Base-by-base conservation (phyloP, 2,329 filamentous ascomycete genomes). In the Blastomyces parvus region DNA sequence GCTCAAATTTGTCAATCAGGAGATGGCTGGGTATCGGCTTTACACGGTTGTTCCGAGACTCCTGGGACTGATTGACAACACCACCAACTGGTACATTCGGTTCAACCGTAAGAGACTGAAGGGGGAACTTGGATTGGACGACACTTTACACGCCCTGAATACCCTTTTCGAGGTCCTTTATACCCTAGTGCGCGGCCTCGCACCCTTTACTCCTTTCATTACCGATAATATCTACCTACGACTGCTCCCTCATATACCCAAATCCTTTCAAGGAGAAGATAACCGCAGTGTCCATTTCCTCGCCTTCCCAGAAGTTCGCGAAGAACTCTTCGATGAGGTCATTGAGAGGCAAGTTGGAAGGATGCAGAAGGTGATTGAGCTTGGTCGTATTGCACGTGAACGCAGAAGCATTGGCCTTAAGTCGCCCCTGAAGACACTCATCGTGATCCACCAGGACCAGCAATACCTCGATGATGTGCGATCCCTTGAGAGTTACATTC, bases 11-110 rank as follows among this genome's bases (percentile, higher is more conserved):
- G 90, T 97, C 62, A 93, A 97, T 73, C 82, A 89, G 70, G 93
- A 97, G 78, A 97, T 97, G 93, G 71, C 72, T 81, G 87, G 80
- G 7, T 91, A 91, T 74, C 87, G 89, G 50, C 78, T 92, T 44
- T 97, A 97, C 77, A 97, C 92, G 1, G 93, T 97, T 55, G 91
- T 96, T 55, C 92, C 92, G 8, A 84, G 89, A 66, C 79, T 97
- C 65, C 83, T 96, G 22, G 84, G 83, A 64, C 83, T 96, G 71
- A 95, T 97, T 67, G 93, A 97, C 71, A 91, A 95, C 77, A 91
- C 90, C 3, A 97, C 92, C n/a, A 97, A 97, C 77, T 97, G 92
- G 92, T 97, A 97, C 78, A 97, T 97, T 74, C 85, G 91, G 65
- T 95, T 96, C 81, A 97, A 97, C 80, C 85, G 92, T 62, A 89